A percentile compares a stretch with the other conserved stretches of the same genome.
Evolutionary conservation across 441 rosid genomes (phyloP).

Genomic region (Biscutella auriculata): DNA sequence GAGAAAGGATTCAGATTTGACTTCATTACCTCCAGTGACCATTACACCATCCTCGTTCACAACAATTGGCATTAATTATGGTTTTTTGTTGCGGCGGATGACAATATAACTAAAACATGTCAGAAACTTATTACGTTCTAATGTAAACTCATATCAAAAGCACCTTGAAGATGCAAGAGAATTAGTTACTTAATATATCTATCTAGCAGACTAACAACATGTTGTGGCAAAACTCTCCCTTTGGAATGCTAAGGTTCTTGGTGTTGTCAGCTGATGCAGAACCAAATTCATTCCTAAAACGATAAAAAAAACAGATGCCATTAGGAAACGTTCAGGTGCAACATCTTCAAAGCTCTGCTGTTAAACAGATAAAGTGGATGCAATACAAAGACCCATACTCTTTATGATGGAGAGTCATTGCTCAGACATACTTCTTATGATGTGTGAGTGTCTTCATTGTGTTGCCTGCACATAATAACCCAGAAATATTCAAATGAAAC

Average conservation of each 20-base stretch:
- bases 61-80: constrained; percentile 89
- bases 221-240: constrained; percentile 86
- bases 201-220: constrained; percentile 66
- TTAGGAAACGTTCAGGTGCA: not conserved
- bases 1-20: not conserved
- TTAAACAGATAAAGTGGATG: not conserved
- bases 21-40: constrained; percentile 76
- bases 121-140: not conserved
- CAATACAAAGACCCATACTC: constrained; percentile 40
- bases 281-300: constrained; percentile 67
- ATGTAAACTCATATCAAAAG: not conserved
- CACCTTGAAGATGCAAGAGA: not conserved
- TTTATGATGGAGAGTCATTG: constrained; percentile 85
- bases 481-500: not conserved
- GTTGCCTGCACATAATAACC: constrained; percentile 47
- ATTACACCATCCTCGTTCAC: constrained; percentile 88
- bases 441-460: constrained; percentile 89
- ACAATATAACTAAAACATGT: not conserved
- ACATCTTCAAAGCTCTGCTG: not conserved
- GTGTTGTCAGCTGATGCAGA: constrained; percentile 96
- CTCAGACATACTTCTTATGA: constrained; percentile 96
- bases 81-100: constrained; percentile 65
- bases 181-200: not conserved
- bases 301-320: not conserved
- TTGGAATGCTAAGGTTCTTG: constrained; percentile 78